phyloP scores from a whole-genome alignment of 2,329 filamentous ascomycete species.

The Neoarthrinium moseri region DNA sequence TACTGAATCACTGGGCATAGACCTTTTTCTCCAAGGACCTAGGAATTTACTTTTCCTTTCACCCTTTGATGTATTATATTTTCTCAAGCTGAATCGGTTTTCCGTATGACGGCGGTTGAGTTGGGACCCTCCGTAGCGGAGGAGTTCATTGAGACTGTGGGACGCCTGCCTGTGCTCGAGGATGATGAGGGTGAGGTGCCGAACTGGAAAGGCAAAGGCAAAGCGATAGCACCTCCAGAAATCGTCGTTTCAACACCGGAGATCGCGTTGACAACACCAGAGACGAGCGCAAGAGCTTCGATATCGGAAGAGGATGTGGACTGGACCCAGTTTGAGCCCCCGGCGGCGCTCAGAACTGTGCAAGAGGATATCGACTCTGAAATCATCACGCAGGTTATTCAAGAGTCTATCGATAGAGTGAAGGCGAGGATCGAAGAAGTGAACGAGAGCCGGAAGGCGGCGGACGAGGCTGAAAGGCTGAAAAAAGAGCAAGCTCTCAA shows the following conservation, averaged over 20 bases:
- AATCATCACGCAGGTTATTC: conserved; percentile 39
- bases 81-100: background rate
- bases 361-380: conserved; percentile 38
- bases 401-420: conserved; percentile 44
- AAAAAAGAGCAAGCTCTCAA: conserved; percentile 20
- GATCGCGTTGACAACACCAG: background rate
- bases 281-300: conserved; percentile 11
- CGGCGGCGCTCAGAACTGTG: conserved; percentile 36
- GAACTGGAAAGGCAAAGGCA: conserved; percentile 22
- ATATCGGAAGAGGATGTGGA: conserved; percentile 31
- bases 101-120: background rate
- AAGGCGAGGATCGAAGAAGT: conserved; percentile 33
- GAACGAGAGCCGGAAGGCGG: conserved; percentile 28
- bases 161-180: background rate
- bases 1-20: too few relatives aligned
- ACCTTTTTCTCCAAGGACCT: too few relatives aligned
- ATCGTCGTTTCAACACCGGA: background rate
- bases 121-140: background rate
- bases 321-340: conserved; percentile 48
- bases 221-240: conserved; percentile 10
- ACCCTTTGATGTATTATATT: background rate
- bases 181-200: conserved; percentile 7
- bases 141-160: background rate
- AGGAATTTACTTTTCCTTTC: too few relatives aligned
- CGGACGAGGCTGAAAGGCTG: conserved; percentile 20